Evolutionary conservation across 192 early-diverging fungal genomes (phyloP).

Genomic region (Podila horticola): DNA sequence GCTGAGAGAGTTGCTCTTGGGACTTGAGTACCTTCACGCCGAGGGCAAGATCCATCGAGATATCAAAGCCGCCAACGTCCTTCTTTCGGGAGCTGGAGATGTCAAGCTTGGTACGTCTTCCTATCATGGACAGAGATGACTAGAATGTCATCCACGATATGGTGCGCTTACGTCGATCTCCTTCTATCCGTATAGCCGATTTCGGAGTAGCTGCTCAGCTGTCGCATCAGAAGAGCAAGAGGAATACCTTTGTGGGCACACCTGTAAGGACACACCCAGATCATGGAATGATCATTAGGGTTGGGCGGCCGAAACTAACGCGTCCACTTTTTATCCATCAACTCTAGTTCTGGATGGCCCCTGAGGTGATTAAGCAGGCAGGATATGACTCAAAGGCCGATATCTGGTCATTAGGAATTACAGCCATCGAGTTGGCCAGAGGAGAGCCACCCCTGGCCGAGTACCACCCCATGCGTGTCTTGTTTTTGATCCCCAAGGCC

Average conservation of each 20-base stretch:
- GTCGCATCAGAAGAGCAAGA: conserved; percentile 55
- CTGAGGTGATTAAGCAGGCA: conserved; percentile 93
- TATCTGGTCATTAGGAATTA: conserved; percentile 98
- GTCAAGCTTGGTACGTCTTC: conserved; percentile 52
- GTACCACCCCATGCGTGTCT: conserved; percentile 93
- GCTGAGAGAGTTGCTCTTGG: conserved; percentile 85
- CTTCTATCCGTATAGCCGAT: conserved; percentile 71
- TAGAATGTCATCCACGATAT: background rate
- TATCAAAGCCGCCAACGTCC: conserved; percentile 97
- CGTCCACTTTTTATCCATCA: background rate
- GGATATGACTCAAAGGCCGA: conserved; percentile 85
- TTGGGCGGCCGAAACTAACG: background rate
- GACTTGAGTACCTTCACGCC: conserved; percentile 93
- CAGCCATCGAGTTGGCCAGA: conserved; percentile 94
- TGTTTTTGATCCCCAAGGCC: conserved; percentile 94
- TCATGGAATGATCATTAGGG: too few relatives aligned
- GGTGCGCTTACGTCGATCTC: background rate
- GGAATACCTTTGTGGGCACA: conserved; percentile 97
- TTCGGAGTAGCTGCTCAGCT: conserved; percentile 97
- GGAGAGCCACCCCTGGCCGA: conserved; percentile 95
- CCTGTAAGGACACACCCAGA: conserved; percentile 63
- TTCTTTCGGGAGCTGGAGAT: conserved; percentile 59
- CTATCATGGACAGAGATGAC: background rate
- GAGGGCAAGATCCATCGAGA: conserved; percentile 93
- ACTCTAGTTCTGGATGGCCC: conserved; percentile 86